Base-by-base conservation (phyloP, 2,329 filamentous ascomycete species). In the Arthrobotrys megalospora region DNA sequence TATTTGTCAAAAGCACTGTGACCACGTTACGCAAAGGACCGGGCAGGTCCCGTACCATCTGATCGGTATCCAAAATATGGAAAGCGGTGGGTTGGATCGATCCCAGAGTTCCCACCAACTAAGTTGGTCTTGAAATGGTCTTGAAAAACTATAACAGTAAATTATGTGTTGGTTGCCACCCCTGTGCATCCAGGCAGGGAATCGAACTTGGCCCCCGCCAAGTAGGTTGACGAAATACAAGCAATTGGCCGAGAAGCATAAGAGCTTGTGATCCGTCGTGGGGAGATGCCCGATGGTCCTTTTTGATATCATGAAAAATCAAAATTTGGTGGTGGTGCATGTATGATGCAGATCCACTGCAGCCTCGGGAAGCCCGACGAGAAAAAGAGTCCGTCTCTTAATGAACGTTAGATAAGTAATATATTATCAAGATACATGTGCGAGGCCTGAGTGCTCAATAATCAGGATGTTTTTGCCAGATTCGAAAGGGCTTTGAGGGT, bases 131-230 rank as follows among this genome's bases (percentile, higher is more conserved):
- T 19, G 0, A 19, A n/a, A 77, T 19, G 7, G 34, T n/a, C 5
- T 32, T 19, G 0, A 19, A n/a, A 77, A 77, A 77, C 41, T 71
- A 71, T 71, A 77, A 71, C 72, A 77, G 43, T 32, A 24, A 6
- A 66, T 71, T 71, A 34, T 77, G 73, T 28, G 73, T 77, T 77
- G 73, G 38, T 63, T 52, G 50, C 73, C 66, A 70, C 52, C 64
- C 24, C 45, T 62, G 63, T 38, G 48, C 65, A 76, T 12, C 64
- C 52, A n/a, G 58, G 24, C 65, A 60, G 21, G 72, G 72, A 52
- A 53, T 32, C 19, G 4, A 12, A 45, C 64, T 53, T 67, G 64
- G 48, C 64, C 8, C n/a, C 19, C 38, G 69, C 60, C 69, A 73
- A 72, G 68, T 60, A 24, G 28, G 67, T 32, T 64, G 12, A 28